Percentiles rank a stretch among this genome's conserved stretches.
These are phyloP conservation scores for Coccomyxa subellipsoidea DNA, from an alignment of 163 green algal genomes.

Conservation along the genomic window DNA sequence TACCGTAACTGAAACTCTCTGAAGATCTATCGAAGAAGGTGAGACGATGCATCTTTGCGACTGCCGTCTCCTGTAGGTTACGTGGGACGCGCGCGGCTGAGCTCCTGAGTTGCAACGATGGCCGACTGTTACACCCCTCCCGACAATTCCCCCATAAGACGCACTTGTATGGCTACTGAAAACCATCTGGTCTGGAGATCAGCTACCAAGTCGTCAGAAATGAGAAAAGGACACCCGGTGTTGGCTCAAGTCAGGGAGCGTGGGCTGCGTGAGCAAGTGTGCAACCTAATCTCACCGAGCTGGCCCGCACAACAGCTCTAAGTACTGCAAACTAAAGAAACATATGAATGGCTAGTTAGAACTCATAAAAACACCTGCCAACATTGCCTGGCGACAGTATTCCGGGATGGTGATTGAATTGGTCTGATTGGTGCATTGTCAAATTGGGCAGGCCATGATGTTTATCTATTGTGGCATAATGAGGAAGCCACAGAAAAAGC, in stretches of 20 bases:
- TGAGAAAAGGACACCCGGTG: not conserved
- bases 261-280: not conserved
- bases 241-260: not conserved
- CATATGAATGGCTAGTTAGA: no score
- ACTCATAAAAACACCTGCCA: no score
- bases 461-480: no score
- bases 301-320: not conserved
- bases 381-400: not conserved
- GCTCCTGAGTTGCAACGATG: not conserved
- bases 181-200: not conserved
- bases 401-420: no score
- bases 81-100: not conserved
- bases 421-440: no score
- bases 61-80: not conserved
- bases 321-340: no score
- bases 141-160: not conserved
- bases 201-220: not conserved
- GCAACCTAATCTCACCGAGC: not conserved
- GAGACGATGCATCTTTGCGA: not conserved
- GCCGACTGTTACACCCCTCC: not conserved
- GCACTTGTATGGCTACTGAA: not conserved
- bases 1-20: not conserved
- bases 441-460: no score
- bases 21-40: not conserved
- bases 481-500: no score